Evolutionary conservation across 2,329 filamentous ascomycete genomes (phyloP).

Genomic region (Calonectria hongkongensis): DNA sequence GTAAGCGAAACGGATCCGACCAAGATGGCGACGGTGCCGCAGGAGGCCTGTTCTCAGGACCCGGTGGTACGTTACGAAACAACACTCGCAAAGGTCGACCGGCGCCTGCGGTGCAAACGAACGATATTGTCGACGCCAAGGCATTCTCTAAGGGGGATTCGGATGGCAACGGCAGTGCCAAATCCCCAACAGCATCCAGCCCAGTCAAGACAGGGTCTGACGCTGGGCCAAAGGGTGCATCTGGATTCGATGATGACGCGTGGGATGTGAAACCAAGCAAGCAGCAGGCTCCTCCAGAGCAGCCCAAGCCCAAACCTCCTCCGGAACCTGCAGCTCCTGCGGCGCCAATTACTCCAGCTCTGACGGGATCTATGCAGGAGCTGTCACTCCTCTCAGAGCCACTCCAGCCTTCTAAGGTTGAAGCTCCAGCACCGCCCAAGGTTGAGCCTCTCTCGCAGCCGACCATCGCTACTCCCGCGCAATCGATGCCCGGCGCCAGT

Average conservation of each 20-base stretch:
- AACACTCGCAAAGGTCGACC: constrained; percentile 96
- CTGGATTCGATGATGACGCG: constrained; percentile 95
- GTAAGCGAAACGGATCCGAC: constrained; percentile 59
- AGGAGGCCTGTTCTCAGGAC: constrained; percentile 90
- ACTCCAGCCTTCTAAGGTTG: constrained; percentile 69
- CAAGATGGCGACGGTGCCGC: constrained; percentile 76
- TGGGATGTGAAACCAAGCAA: constrained; percentile 95
- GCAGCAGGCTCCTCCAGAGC: constrained; percentile 61
- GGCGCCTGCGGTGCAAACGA: constrained; percentile 88
- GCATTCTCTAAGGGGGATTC: constrained; percentile 81
- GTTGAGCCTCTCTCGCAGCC: constrained; percentile 49
- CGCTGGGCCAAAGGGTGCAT: constrained; percentile 51
- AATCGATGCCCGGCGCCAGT: constrained; percentile 72
- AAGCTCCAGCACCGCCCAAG: constrained; percentile 56
- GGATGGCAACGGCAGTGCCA: constrained; percentile 48
- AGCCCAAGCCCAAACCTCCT: constrained; percentile 51
- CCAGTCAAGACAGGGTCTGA: constrained; percentile 57
- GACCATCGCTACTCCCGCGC: constrained; percentile 60
- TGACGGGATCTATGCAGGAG: constrained; percentile 81
- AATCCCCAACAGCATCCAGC: constrained; percentile 50
- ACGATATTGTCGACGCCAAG: constrained; percentile 90
- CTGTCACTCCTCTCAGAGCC: constrained; percentile 73
- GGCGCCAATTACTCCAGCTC: constrained; percentile 64
- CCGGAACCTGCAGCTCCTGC: constrained; percentile 43
- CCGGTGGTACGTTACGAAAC: constrained; percentile 92